Evolutionary conservation across 1,284 basidiomycete species (phyloP).

Genomic region (Cutaneotrichosporon spelunceum): DNA sequence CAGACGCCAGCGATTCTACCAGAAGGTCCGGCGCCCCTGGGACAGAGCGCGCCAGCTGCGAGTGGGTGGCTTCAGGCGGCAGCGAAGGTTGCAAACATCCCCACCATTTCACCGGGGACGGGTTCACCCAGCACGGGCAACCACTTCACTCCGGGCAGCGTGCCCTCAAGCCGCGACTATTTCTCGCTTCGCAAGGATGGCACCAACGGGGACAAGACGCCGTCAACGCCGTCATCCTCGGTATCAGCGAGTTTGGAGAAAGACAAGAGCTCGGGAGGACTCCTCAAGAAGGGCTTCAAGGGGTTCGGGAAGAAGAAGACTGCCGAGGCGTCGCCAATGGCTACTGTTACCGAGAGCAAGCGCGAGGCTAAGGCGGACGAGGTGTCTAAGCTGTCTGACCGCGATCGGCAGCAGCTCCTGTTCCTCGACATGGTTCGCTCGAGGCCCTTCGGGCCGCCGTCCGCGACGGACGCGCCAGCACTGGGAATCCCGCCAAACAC

Average conservation of each 20-base stretch:
- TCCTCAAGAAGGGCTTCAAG: constrained; percentile 60
- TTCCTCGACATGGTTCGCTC: constrained; percentile 66
- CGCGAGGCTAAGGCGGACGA: constrained; percentile 20
- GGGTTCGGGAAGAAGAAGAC: constrained; percentile 64
- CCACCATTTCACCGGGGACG: background rate
- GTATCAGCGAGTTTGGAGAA: background rate
- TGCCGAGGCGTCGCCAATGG: constrained; percentile 38
- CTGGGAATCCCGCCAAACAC: constrained; percentile 64
- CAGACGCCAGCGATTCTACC: constrained; percentile 55
- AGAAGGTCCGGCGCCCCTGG: constrained; percentile 24
- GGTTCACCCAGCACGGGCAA: background rate
- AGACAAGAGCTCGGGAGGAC: constrained; percentile 5
- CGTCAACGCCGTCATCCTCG: constrained; percentile 5
- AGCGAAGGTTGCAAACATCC: background rate
- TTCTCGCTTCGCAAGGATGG: constrained; percentile 34
- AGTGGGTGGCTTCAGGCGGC: constrained; percentile 27
- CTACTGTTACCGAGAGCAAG: constrained; percentile 38
- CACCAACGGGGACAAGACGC: constrained; percentile 13
- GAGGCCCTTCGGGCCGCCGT: constrained; percentile 66
- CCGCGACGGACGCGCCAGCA: constrained; percentile 68
- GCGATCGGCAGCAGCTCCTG: constrained; percentile 49
- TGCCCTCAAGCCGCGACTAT: constrained; percentile 32
- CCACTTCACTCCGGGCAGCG: constrained; percentile 1
- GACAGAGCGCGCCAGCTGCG: constrained; percentile 34
- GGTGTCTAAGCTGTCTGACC: constrained; percentile 30